phyloP scores from a whole-genome alignment of 176 grass and related monocot species.

The Thinopyrum elongatum region DNA sequence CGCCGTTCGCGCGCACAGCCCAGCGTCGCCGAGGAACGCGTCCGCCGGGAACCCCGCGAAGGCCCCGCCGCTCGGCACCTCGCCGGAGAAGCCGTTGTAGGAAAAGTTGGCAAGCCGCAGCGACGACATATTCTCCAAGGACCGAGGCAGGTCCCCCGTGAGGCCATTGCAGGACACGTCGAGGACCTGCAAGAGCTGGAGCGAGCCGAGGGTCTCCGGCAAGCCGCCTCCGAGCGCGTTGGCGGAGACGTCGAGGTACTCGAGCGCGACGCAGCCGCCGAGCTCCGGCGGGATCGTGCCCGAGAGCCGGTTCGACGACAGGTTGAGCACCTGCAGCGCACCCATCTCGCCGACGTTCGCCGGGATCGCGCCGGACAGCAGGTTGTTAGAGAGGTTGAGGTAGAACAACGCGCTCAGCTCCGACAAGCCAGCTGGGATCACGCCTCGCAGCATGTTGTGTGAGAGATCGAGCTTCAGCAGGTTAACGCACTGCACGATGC shows the following conservation, averaged over 20 bases:
- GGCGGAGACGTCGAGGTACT: slow-evolving; percentile 73
- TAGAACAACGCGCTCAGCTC: slow-evolving; percentile 54
- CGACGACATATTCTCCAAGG: slow-evolving; percentile 44
- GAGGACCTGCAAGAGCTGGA: slow-evolving; percentile 74
- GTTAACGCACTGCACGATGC: slow-evolving; percentile 29
- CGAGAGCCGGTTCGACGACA: slow-evolving; percentile 73
- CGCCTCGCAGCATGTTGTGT: slow-evolving; percentile 51
- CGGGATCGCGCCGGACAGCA: slow-evolving; percentile 64
- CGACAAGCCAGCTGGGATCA: slow-evolving; percentile 54
- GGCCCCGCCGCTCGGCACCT: slow-evolving; percentile 45
- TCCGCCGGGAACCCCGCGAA: slow-evolving; percentile 51
- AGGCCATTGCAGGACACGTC: slow-evolving; percentile 76
- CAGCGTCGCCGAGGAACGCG: slow-evolving; percentile 62
- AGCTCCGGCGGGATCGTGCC: slow-evolving; percentile 69
- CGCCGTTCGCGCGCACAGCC: slow-evolving; percentile 44
- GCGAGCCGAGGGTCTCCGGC: slow-evolving; percentile 51
- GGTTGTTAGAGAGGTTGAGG: slow-evolving; percentile 70
- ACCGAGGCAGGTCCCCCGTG: slow-evolving; percentile 38
- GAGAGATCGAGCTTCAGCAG: slow-evolving; percentile 71
- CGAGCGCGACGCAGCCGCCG: slow-evolving; percentile 68
- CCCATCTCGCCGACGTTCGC: slow-evolving; percentile 67
- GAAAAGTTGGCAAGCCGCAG: slow-evolving; percentile 63
- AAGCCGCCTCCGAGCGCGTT: slow-evolving; percentile 52
- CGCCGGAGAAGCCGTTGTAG: slow-evolving; percentile 77
- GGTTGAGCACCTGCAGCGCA: slow-evolving; percentile 72